Base-by-base conservation (phyloP, 1,139 yeast genomes). In the Hemisphaericaspora subhashii region DNA sequence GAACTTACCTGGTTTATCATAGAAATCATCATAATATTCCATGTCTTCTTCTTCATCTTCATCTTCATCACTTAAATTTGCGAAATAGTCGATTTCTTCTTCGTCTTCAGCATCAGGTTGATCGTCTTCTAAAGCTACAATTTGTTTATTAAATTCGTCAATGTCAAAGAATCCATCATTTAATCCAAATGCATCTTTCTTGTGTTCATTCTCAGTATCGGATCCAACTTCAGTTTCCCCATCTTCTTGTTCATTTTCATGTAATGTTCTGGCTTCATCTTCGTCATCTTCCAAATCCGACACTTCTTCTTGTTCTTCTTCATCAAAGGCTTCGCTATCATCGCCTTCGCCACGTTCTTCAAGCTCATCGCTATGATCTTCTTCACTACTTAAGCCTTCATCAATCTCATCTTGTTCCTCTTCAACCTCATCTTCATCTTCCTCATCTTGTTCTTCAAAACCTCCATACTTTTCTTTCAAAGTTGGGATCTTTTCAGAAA, bases 131-230 rank as follows among this genome's bases (percentile, higher is more conserved):
- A 83, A 74, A 3, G 81, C 87, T 35, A 86, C 60, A 5, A 88
- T 81, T 58, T 89, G 95, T 55, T 79, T 81, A 60, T 89, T 86
- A 66, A 86, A 90, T 35, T 84, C 86, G 48, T 88, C 95, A 29
- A 92, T 79, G 45, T 88, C 82, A 58, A 92, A 92, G 50, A 90
- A 84, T 8, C 81, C 87, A 54, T 88, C 96, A 54, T 90, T 86
- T 33, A 89, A 71, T 2, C 90, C 95, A 52, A 74, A 77, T 2
- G 64, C 75, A 51, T 80, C 84, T 43, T 75, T 71, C 22, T 48
- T 59, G 16, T 44, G 50, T 1, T 36, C 57, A 15, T 44, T 55
- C n/a, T 47, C 56, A 15, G 52, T 57, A 10, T 48, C 58, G 9
- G 37, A 32, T 15, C 34, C 38, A 3, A 31, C 41, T 15, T 35